A percentile compares a stretch with the other conserved stretches of the same genome.
These are phyloP conservation scores for Clitocybe nebularis DNA, from an alignment of 1,284 basidiomycete genomes.

Conservation along the genomic window DNA sequence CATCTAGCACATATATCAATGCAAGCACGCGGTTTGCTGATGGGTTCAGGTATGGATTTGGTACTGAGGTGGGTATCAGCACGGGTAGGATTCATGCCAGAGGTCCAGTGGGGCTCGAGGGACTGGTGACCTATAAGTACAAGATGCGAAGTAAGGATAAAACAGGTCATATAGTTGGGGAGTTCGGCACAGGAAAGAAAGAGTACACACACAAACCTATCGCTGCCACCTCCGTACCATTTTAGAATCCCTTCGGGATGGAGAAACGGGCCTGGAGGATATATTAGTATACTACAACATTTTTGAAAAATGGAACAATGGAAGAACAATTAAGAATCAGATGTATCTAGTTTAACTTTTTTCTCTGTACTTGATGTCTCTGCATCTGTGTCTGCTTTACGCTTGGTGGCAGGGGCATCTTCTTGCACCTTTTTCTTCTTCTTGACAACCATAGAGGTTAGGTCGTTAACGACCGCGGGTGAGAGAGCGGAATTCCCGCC, in stretches of 20 bases:
- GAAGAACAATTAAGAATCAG: slow-evolving; percentile 18
- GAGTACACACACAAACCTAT: slow-evolving; percentile 70
- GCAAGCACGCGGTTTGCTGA: slow-evolving; percentile 95
- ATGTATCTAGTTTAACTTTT: slow-evolving; percentile 57
- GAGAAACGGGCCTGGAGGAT: too few species aligned
- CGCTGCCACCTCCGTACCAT: slow-evolving; percentile 43
- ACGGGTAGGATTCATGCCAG: slow-evolving; percentile 96
- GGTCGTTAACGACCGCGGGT: slow-evolving; percentile 61
- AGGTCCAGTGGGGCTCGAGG: slow-evolving; percentile 95
- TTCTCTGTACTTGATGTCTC: slow-evolving; percentile 52
- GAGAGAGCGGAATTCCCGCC: slow-evolving; percentile 20
- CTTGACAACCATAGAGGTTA: slow-evolving; percentile 81
- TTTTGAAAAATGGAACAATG: slow-evolving; percentile 9
- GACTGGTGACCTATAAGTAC: slow-evolving; percentile 94
- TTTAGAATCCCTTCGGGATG: slow-evolving; percentile 29
- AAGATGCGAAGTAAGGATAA: slow-evolving; percentile 73
- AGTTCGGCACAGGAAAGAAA: slow-evolving; percentile 79
- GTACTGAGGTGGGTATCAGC: slow-evolving; percentile 97
- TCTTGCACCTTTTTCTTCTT: slow-evolving; percentile 65
- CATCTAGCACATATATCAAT: slow-evolving; percentile 92
- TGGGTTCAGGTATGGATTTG: slow-evolving; percentile 95
- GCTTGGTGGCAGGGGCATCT: slow-evolving; percentile 43
- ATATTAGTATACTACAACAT: not conserved
- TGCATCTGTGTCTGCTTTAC: slow-evolving; percentile 63
- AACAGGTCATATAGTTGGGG: slow-evolving; percentile 76